phyloP scores from a whole-genome alignment of 2,329 filamentous ascomycete genomes.

The Metarhizium robertsii region DNA sequence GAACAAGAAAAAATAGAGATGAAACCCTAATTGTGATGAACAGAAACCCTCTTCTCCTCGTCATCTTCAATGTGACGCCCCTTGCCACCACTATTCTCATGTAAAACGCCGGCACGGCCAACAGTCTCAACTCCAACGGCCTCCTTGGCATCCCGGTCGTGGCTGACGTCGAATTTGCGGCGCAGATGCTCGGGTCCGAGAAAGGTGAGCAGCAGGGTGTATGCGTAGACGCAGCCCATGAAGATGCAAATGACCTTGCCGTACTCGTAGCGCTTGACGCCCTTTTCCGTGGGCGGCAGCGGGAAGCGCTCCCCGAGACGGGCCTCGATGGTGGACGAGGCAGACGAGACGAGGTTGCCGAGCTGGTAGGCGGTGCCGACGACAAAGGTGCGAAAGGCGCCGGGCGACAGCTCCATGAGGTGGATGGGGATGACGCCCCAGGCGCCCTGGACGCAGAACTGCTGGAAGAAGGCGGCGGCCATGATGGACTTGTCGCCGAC shows the following conservation, averaged over 20 bases:
- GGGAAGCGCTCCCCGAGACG: constrained; percentile 68
- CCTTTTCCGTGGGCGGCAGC: constrained; percentile 44
- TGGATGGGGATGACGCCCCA: constrained; percentile 74
- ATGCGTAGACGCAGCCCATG: constrained; percentile 71
- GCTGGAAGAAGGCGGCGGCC: constrained; percentile 75
- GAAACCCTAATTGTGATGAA: background rate
- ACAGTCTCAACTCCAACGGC: constrained; percentile 31
- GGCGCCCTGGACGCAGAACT: constrained; percentile 69
- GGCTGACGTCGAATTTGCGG: constrained; percentile 39
- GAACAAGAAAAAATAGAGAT: background rate
- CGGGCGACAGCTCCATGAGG: constrained; percentile 66
- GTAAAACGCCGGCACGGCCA: constrained; percentile 2
- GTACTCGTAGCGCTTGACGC: constrained; percentile 55
- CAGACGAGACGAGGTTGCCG: constrained; percentile 62
- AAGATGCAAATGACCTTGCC: constrained; percentile 85
- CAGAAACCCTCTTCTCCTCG: constrained; percentile 2
- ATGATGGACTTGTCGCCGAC: constrained; percentile 53
- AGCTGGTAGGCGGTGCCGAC: constrained; percentile 69
- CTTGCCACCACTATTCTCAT: background rate
- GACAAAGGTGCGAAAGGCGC: constrained; percentile 63
- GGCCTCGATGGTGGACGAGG: constrained; percentile 66
- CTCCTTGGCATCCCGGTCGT: constrained; percentile 38
- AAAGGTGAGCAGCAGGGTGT: constrained; percentile 51
- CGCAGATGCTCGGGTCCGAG: constrained; percentile 49
- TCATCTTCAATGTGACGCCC: background rate